Percentiles rank a stretch among this genome's conserved stretches.
Evolutionary conservation across 1,139 yeast species (phyloP).

Genomic region (Magnusiomyces clavatus): DNA sequence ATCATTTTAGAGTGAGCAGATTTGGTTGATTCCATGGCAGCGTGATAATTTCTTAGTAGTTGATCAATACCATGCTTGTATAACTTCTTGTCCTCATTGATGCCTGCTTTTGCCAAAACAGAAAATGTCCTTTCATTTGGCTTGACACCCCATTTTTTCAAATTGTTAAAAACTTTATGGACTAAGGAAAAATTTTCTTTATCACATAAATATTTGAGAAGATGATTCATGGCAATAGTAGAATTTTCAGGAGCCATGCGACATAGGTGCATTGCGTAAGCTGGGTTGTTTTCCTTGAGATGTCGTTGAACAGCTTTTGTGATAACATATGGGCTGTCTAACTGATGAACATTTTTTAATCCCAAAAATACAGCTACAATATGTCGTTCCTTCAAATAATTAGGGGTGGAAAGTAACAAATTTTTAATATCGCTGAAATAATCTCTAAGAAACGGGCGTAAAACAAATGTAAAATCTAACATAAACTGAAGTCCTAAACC

Average conservation of each 20-base stretch:
- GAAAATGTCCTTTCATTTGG: conserved; percentile 12
- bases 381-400: conserved; percentile 6
- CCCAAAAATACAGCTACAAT: conserved; percentile 12
- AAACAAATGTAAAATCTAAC: conserved; percentile 7
- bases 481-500: conserved; percentile 7
- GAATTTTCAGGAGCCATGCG: conserved; percentile 12
- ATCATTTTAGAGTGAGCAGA: conserved; percentile 8
- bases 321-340: conserved; percentile 10
- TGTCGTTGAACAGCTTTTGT: conserved; percentile 9
- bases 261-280: conserved; percentile 13
- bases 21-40: conserved; percentile 4
- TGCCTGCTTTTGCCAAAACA: conserved; percentile 5
- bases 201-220: conserved; percentile 6
- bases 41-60: conserved; percentile 10
- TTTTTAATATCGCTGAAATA: conserved; percentile 9
- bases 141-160: conserved; percentile 13
- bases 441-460: conserved; percentile 9
- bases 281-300: conserved; percentile 6
- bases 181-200: conserved; percentile 3
- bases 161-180: conserved; percentile 7
- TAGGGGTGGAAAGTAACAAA: conserved; percentile 6
- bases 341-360: conserved; percentile 4
- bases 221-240: conserved; percentile 13
- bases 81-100: neutral
- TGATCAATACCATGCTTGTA: conserved; percentile 5